Conservation (phyloP, 1,284 basidiomycete species). For the Xerocomus nothofagi region DNA sequence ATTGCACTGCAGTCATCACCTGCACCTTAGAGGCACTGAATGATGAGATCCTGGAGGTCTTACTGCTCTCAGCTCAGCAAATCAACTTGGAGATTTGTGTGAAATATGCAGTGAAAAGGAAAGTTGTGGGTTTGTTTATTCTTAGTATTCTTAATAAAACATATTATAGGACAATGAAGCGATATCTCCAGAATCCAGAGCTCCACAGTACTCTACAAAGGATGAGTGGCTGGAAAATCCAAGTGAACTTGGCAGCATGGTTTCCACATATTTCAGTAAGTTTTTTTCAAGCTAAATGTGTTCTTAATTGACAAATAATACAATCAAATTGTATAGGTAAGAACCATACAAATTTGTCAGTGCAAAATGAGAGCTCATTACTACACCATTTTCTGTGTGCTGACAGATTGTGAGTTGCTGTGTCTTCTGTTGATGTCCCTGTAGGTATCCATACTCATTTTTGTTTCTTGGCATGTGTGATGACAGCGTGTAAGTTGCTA, state of each 20-base stretch:
- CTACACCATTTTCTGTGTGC: neutral
- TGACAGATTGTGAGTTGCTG: neutral
- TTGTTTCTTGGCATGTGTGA: too few relatives aligned
- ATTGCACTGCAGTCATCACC: neutral
- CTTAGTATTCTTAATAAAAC: neutral
- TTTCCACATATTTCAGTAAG: neutral
- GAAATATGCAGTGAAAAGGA: neutral
- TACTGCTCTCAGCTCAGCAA: slow-evolving; percentile 3
- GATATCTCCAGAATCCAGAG: neutral
- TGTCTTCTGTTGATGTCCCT: neutral
- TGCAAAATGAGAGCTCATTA: too few relatives aligned
- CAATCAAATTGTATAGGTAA: neutral
- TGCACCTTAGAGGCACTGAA: neutral
- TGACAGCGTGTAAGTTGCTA: too few relatives aligned
- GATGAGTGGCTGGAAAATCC: neutral
- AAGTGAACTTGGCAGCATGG: neutral
- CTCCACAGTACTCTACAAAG: too few relatives aligned
- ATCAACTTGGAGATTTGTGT: slow-evolving; percentile 1
- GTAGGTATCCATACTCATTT: neutral
- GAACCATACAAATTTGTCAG: too few relatives aligned
- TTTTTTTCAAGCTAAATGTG: neutral
- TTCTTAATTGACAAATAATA: too few relatives aligned
- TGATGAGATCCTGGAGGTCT: neutral
- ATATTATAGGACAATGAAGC: neutral
- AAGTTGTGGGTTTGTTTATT: neutral